These are phyloP conservation scores for Phaseolus lunatus DNA, from an alignment of 306 rosid genomes.

Conservation along the genomic window DNA sequence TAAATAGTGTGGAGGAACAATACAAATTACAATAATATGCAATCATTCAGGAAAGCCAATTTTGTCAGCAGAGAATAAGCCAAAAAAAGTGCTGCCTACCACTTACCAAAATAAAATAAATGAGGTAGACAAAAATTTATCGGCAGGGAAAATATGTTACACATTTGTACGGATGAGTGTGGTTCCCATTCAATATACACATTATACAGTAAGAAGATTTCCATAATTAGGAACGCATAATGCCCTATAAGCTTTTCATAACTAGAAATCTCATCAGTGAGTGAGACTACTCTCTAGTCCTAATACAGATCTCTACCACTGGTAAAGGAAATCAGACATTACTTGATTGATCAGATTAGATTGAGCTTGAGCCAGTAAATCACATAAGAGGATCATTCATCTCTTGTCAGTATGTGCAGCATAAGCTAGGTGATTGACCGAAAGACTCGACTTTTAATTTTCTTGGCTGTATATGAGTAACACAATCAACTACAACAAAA, in stretches of 20 bases:
- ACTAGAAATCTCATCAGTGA: not conserved
- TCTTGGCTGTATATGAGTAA: not conserved
- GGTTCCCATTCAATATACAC: slow-evolving; percentile 32
- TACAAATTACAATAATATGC: slow-evolving; percentile 5
- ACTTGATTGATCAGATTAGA: slow-evolving; percentile 8
- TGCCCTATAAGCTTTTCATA: not conserved
- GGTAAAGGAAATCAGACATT: not conserved
- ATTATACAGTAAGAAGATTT: not conserved
- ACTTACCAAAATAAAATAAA: not conserved
- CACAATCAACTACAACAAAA: not conserved
- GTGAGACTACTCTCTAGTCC: not conserved
- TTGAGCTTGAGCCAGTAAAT: slow-evolving; percentile 28
- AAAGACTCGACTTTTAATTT: slow-evolving; percentile 1
- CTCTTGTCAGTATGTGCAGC: not conserved
- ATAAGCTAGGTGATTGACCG: slow-evolving; percentile 20
- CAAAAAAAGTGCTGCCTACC: slow-evolving; percentile 2
- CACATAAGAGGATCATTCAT: slow-evolving; percentile 10
- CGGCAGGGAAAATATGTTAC: slow-evolving; percentile 15
- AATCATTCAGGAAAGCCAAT: slow-evolving; percentile 14
- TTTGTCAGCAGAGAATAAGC: slow-evolving; percentile 28
- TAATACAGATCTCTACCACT: slow-evolving; percentile 2
- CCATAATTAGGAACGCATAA: slow-evolving; percentile 17
- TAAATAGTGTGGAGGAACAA: slow-evolving; percentile 9
- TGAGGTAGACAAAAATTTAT: slow-evolving; percentile 6
- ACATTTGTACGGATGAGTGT: slow-evolving; percentile 32